A percentile compares a stretch with the other conserved stretches of the same genome.
phyloP scores from a whole-genome alignment of 257 asterid genomes.

The Salvia splendens region DNA sequence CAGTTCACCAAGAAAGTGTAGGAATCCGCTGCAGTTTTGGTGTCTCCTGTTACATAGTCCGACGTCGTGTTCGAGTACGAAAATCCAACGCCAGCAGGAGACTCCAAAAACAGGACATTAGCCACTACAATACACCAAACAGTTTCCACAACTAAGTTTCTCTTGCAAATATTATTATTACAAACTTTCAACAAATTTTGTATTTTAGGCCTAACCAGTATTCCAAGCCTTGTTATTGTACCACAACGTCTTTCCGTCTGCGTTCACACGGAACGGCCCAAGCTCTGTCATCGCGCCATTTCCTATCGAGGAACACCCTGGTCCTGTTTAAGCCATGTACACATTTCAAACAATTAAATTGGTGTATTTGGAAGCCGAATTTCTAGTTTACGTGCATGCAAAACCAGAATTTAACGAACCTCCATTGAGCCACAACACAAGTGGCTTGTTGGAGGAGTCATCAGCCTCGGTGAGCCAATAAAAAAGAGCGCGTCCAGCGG shows the following conservation, averaged over 20 bases:
- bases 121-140: constrained; percentile 36
- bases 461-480: constrained; percentile 41
- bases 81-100: constrained; percentile 77
- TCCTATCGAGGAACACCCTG: constrained; percentile 70
- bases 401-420: constrained; percentile 19
- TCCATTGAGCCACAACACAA: constrained; percentile 51
- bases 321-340: constrained; percentile 38
- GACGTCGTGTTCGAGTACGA: constrained; percentile 62
- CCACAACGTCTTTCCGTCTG: constrained; percentile 53
- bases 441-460: constrained; percentile 39
- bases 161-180: neutral
- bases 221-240: constrained; percentile 55
- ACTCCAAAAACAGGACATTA: constrained; percentile 60
- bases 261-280: constrained; percentile 60
- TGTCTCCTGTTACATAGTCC: constrained; percentile 50
- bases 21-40: constrained; percentile 55
- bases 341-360: too few relatives aligned
- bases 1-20: constrained; percentile 59
- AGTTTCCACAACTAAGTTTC: neutral
- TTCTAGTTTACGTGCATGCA: too few relatives aligned
- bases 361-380: too few relatives aligned
- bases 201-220: constrained; percentile 34
- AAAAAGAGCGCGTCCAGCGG: constrained; percentile 45
- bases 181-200: neutral
- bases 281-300: constrained; percentile 60